Base-by-base conservation (phyloP, 345 rosid species). In the Ailanthus altissimus region DNA sequence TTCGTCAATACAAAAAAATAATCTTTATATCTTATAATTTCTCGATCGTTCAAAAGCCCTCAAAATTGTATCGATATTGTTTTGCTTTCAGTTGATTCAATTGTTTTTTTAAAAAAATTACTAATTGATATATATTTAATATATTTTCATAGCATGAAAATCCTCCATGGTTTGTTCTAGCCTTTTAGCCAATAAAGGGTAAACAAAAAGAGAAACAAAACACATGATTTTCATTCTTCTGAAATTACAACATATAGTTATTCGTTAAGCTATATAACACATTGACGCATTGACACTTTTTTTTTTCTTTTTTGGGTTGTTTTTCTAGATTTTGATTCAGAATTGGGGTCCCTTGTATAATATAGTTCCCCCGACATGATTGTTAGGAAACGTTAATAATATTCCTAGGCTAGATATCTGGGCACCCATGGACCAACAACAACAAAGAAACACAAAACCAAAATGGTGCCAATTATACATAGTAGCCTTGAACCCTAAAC, bases 391-490 rank as follows among this genome's bases (percentile, higher is more conserved):
- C 32, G 3, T 32, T 32, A 32, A 32, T 32, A 32, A 32, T 32
- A 32, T 32, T 3, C 38, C 38, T 32, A 32, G n/a, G n/a, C n/a
- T n/a, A 32, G 38, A 32, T 3, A 32, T 32, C 38, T 32, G 38
- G 38, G 38, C 38, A 32, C 2, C 63, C 8, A 26, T 10, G 16
- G 21, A 16, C 62, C 74, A 53, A 36, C 47, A 32, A 69, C 70
- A 11, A 21, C 5, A 67, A 68, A 6, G 14, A 51, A 11, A 45
- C 32, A 53, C 43, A 32, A 40, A 60, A 57, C 2, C 20, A 14
- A 68, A 63, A 36, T 40, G 54, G 20, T 38, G 75, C 16, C 28
- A 49, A 77, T 78, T 73, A 9, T 77, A 69, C 28, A 63, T 16
- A 61, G 21, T 54, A 50, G 42, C 16, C 7, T n/a, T 7, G 62